Percentiles rank a stretch among this genome's conserved stretches.
Conservation (phyloP, 257 asterid genomes). For the Rhazya stricta region DNA sequence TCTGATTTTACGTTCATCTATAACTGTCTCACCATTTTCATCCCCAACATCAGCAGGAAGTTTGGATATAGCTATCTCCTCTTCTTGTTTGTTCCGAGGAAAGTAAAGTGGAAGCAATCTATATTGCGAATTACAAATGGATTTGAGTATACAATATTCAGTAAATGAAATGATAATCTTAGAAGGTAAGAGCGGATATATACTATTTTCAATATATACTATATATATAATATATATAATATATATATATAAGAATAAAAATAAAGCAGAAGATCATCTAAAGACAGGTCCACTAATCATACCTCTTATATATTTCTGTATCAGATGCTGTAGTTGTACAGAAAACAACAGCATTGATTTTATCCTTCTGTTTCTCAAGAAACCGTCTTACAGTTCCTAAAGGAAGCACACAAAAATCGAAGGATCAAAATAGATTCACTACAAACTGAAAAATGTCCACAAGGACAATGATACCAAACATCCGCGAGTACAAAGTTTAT, state of each 20-base stretch:
- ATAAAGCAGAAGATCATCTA: not conserved
- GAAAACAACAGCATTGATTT: conserved; percentile 70
- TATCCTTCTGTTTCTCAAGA: conserved; percentile 88
- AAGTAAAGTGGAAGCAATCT: conserved; percentile 98
- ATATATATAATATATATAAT: not conserved
- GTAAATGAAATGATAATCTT: not conserved
- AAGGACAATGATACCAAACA: conserved; percentile 7
- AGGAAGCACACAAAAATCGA: conserved; percentile 20
- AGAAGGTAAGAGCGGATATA: not conserved
- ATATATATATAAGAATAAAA: no score
- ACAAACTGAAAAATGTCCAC: not conserved
- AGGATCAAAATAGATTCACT: conserved; percentile 1
- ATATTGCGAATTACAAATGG: conserved; percentile 9
- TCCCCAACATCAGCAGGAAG: conserved; percentile 99
- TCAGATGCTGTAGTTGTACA: conserved; percentile 78
- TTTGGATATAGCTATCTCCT: conserved; percentile 66
- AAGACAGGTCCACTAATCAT: conserved; percentile 10
- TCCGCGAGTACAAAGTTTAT: not conserved
- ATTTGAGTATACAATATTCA: conserved; percentile 1
- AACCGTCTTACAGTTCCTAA: conserved; percentile 92
- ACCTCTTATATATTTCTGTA: conserved; percentile 97
- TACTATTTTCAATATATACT: no score
- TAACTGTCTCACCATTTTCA: conserved; percentile 93
- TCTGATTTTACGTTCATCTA: conserved; percentile 92
- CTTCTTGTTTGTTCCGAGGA: conserved; percentile 89